Evolutionary conservation across 2,329 filamentous ascomycete species (phyloP), one percentile per base, ranked within the genome.

Genomic region (Hypoxylon sp.): DNA sequence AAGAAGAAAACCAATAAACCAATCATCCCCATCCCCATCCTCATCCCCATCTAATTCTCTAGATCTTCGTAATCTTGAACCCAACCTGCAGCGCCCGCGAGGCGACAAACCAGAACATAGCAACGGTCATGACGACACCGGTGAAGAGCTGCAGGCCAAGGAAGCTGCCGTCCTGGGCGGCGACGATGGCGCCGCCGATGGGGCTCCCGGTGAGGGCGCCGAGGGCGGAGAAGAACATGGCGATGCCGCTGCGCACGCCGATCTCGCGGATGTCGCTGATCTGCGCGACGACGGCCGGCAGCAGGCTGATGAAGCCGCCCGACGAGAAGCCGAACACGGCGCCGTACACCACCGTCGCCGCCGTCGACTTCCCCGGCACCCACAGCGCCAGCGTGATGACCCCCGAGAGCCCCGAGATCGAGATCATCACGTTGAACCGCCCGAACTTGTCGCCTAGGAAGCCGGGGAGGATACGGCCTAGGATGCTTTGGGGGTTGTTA

Each of bases 261-360:
- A 91, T 85, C 66, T 89, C 78, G 13, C 81, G 75, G 26, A 90
- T 79, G 34, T 89, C 85, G 1, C 82, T 85, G 55, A 91, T 87
- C 63, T 91, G 86, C 1, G 86, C 86, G 15, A 91, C 74, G 9
- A 88, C 73, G 0, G 86, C 79, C 0, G 88, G 84, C 0, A 75
- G 71, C 11, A 89, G 69, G 2, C 79, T 79, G 37, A 88, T 79
- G 60, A 83, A 86, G 2, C 80, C 80, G 8, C 87, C 87, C 1
- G 81, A 84, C 8, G 76, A 75, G 67, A 89, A 87, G 4, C 86
- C 87, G 58, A 85, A 89, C 1, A 88, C 63, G 2, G 77, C 75
- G 9, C 79, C 77, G 68, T 86, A 89, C 11, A 81, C 72, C 38
- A 89, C 77, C 25, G 83, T 79, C 2, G 79, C 76, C 1, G 75